Evolutionary conservation across 2,329 filamentous ascomycete genomes (phyloP).

Genomic region (Claviceps paspali): DNA sequence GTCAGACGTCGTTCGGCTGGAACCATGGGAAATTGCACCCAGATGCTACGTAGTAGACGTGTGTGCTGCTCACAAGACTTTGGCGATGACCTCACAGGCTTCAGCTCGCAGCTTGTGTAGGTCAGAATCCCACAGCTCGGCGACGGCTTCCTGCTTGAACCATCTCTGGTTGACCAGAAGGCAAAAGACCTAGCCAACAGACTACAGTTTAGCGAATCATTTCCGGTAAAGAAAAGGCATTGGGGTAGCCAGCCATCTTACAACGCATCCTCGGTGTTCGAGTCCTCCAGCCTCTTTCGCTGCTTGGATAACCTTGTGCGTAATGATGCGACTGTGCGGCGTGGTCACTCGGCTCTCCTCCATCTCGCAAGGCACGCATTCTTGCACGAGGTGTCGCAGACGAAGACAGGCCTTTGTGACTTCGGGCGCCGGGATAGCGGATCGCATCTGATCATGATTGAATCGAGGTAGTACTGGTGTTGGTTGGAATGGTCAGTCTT

Average conservation of each 20-base stretch:
- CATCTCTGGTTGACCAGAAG: slow-evolving; percentile 56
- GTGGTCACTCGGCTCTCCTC: slow-evolving; percentile 59
- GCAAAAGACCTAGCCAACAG: slow-evolving; percentile 42
- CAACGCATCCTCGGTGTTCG: slow-evolving; percentile 63
- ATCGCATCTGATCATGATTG: slow-evolving; percentile 39
- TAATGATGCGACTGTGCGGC: slow-evolving; percentile 78
- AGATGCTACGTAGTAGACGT: background rate
- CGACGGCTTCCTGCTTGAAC: slow-evolving; percentile 64
- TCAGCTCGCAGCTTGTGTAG: slow-evolving; percentile 63
- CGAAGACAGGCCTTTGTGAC: slow-evolving; percentile 84
- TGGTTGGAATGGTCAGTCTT: background rate
- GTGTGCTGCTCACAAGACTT: slow-evolving; percentile 45
- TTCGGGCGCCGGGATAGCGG: slow-evolving; percentile 58
- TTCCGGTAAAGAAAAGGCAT: too few relatives aligned
- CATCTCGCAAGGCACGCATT: slow-evolving; percentile 80
- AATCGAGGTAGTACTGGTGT: slow-evolving; percentile 49
- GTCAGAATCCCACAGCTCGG: slow-evolving; percentile 86
- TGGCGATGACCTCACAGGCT: slow-evolving; percentile 86
- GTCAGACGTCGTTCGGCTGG: slow-evolving; percentile 1
- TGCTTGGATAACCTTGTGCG: slow-evolving; percentile 59
- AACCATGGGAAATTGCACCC: background rate
- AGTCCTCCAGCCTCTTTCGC: slow-evolving; percentile 68
- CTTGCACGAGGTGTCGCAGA: slow-evolving; percentile 79
- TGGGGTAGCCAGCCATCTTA: too few relatives aligned
- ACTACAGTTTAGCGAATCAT: background rate